These are phyloP conservation scores for Solanum chmielewskii DNA, from an alignment of 257 asterid genomes.

Conservation along the genomic window DNA sequence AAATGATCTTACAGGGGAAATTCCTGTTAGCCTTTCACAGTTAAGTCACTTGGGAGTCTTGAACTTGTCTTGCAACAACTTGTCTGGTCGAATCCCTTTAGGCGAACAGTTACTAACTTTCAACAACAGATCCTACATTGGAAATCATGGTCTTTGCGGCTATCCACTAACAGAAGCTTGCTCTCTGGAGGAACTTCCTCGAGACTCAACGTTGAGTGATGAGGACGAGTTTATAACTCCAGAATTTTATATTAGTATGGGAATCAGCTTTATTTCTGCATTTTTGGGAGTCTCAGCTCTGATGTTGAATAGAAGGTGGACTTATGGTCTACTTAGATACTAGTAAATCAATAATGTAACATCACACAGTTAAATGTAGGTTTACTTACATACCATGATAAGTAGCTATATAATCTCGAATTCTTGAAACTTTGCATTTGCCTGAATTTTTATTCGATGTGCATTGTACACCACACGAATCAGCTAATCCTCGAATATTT, in stretches of 20 bases:
- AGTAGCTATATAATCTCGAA: background rate
- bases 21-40: constrained; percentile 8
- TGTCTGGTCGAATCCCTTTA: constrained; percentile 14
- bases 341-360: background rate
- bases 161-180: constrained; percentile 2
- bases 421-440: background rate
- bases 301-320: background rate
- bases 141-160: constrained; percentile 1
- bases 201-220: background rate
- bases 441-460: background rate
- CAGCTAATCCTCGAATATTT: background rate
- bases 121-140: background rate
- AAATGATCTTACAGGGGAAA: constrained; percentile 17
- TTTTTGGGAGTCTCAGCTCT: background rate
- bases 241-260: background rate
- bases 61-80: constrained; percentile 24
- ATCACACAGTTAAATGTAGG: background rate
- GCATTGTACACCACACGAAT: background rate
- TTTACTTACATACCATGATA: background rate
- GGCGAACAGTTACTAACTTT: background rate
- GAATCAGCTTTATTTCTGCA: background rate
- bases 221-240: background rate
- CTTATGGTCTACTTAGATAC: background rate
- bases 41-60: constrained; percentile 12
- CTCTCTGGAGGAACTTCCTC: background rate